Base-by-base conservation (phyloP, 176 grass and related monocot genomes). In the Alloteropsis semialata region DNA sequence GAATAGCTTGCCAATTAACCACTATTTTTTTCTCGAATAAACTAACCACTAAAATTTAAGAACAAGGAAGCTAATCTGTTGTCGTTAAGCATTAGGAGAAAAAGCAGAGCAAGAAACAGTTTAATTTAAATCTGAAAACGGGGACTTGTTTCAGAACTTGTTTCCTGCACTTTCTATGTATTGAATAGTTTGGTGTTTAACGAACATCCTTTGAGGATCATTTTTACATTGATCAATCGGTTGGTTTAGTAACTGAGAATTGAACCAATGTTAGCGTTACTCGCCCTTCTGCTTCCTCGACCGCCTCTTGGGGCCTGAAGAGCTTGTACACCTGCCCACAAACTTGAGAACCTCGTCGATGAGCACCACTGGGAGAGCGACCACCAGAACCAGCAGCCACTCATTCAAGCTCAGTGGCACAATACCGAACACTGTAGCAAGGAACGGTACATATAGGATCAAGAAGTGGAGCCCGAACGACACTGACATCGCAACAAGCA, bases 311-410 rank as follows among this genome's bases (percentile, higher is more conserved):
- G 72, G 74, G 46, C 87, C 87, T 48, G 88, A 60, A 28, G 89
- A 50, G 58, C 76, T 85, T 45, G 63, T 83, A 25, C 54, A 81
- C 80, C 96, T 87, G 22, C 93, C 93, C 14, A 92, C 87, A 81
- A 99, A 84, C 87, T 99, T 96, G 44, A 99, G 93, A 69, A 84
- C 74, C 83, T 99, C 96, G 24, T 99, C 96, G 29, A 99, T 96
- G 38, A 99, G 79, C 36, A 96, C 74, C 55, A 99, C 93, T 0
- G 93, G 93, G 2, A 99, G 79, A 0, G 96, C 91, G 27, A 99
- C 93, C 13, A 87, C 85, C 63, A 99, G 69, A 0, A 99, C 96
- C 75, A 99, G 85, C 22, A 96, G 80, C 91, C 96, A 98, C 71
- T 98, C 96, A 18, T 95, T 95, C 41, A 98, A 60, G 79, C 92